Percentiles rank a stretch among this genome's conserved stretches.
Conservation (phyloP, 495 filamentous ascomycete species). For the Hyaloscypha hepaticicola region DNA sequence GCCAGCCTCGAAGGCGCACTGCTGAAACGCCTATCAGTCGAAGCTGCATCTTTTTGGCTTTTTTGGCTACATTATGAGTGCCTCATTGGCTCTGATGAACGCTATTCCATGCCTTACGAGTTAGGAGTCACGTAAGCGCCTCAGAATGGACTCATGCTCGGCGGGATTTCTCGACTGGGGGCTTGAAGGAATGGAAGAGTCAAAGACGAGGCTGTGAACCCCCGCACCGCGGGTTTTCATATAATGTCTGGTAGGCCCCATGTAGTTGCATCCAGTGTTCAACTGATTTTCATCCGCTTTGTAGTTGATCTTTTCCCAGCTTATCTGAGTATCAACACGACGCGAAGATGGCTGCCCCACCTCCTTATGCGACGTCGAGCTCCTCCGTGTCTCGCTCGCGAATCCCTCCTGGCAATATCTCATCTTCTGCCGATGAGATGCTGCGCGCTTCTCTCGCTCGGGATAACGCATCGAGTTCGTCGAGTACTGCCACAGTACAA, state of each 20-base stretch:
- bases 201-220: too few relatives aligned
- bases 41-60: too few relatives aligned
- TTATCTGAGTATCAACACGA: not conserved
- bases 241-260: too few relatives aligned
- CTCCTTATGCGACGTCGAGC: not conserved
- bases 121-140: too few relatives aligned
- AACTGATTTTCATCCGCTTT: too few relatives aligned
- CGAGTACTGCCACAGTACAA: not conserved
- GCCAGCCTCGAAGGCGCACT: not conserved
- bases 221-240: too few relatives aligned
- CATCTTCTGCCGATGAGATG: not conserved
- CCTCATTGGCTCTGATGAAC: not conserved
- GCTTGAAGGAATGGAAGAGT: too few relatives aligned
- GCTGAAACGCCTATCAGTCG: not conserved
- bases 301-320: not conserved
- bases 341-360: not conserved
- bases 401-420: not conserved
- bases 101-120: not conserved
- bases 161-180: too few relatives aligned
- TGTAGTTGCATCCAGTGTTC: too few relatives aligned
- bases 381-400: not conserved
- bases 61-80: not conserved
- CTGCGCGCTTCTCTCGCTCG: not conserved
- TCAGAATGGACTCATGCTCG: too few relatives aligned
- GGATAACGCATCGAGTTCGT: not conserved